Evolutionary conservation across 495 filamentous ascomycete genomes (phyloP).

Genomic region (Lophium mytilinum): DNA sequence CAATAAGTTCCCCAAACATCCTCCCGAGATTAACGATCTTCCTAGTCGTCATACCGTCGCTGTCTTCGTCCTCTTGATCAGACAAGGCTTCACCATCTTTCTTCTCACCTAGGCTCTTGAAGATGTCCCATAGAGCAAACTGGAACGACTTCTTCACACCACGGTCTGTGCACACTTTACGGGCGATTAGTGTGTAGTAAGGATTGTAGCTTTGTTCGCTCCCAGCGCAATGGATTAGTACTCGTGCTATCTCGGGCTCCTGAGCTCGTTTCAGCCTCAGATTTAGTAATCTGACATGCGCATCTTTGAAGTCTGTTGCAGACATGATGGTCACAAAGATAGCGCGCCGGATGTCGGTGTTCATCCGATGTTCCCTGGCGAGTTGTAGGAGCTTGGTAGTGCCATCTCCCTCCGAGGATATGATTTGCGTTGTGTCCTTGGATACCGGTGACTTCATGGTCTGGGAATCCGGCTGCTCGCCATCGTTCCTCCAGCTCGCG

Average conservation of each 20-base stretch:
- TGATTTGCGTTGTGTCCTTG: constrained; percentile 7
- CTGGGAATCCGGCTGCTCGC: constrained; percentile 23
- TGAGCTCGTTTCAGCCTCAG: constrained; percentile 78
- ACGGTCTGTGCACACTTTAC: constrained; percentile 61
- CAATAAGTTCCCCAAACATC: constrained; percentile 70
- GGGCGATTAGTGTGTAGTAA: constrained; percentile 82
- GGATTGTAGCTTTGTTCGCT: constrained; percentile 81
- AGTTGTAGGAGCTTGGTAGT: constrained; percentile 63
- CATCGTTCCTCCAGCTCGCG: constrained; percentile 62
- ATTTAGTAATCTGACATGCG: constrained; percentile 66
- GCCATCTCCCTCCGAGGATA: constrained; percentile 40
- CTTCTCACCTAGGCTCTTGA: constrained; percentile 73
- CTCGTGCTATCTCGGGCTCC: constrained; percentile 76
- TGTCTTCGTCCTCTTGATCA: constrained; percentile 30
- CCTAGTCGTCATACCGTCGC: constrained; percentile 44
- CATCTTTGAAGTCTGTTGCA: constrained; percentile 79
- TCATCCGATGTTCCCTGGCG: constrained; percentile 82
- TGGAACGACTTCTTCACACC: constrained; percentile 76
- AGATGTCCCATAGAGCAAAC: constrained; percentile 77
- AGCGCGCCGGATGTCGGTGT: constrained; percentile 82
- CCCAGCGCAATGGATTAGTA: constrained; percentile 79
- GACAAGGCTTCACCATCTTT: constrained; percentile 50
- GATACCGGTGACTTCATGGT: constrained; percentile 8
- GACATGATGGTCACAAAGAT: constrained; percentile 90
- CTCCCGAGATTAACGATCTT: constrained; percentile 82